Base-by-base conservation (phyloP, 257 asterid genomes). In the Craterostigma plantagineum region DNA sequence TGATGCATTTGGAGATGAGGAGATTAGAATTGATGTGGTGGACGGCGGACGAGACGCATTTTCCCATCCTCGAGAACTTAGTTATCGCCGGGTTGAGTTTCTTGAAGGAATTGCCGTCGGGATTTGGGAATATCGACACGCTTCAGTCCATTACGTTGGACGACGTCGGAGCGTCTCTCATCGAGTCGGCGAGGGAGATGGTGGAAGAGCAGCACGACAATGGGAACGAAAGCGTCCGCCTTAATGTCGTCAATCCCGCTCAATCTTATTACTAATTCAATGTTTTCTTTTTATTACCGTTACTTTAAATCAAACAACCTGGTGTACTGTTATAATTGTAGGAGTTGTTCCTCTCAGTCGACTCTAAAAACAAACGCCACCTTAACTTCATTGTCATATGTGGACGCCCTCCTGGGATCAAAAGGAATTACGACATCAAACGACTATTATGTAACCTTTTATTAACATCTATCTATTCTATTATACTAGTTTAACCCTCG, bases 11-110 rank as follows among this genome's bases (percentile, higher is more conserved):
- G 27, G 27, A 11, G 10, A 51, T 59, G 16, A 33, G 40, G 12
- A 0, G n/a, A 1, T 9, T 15, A 33, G 39, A 46, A 14, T 27
- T 59, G 42, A 54, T 34, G 45, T 18, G 23, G 1, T 62, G 63
- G 67, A 11, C 1, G 9, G 51, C 59, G 11, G 39, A 33, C 13
- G 43, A 37, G 14, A 11, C 40, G 33, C 38, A 55, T 42, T 50
- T 61, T 38, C 62, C 67, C 7, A 36, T 14, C 1, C 63, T 61
- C 7, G 53, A 39, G 15, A 35, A 15, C 9, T 44, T 61, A 7
- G 17, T 51, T 11, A 35, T 42, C 6, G 1, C 16, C 49, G 17
- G 3, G 4, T 1, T 47, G 57, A 14, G 0, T 7, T 16, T 1
- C 7, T 43, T 62, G 27, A 18, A 41, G 51, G 48, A 44, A 15